phyloP scores from a whole-genome alignment of 306 rosid species.

The Cicer judaicum region DNA sequence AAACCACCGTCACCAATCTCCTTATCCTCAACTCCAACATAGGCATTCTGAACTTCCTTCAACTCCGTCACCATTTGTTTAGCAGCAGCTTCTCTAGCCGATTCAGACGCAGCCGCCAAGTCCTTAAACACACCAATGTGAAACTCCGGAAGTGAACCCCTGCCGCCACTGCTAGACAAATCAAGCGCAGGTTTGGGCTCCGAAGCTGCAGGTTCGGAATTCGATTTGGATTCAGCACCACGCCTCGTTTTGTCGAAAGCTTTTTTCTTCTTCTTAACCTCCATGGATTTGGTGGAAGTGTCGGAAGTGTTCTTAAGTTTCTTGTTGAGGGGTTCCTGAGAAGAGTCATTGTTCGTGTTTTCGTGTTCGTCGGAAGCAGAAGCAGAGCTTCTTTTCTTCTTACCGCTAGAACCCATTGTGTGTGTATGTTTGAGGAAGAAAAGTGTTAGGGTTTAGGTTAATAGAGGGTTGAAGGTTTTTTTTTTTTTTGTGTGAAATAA shows the following conservation, averaged over 20 bases:
- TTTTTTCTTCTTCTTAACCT: constrained; percentile 75
- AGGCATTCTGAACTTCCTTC: constrained; percentile 75
- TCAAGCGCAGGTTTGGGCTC: constrained; percentile 39
- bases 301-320: constrained; percentile 47
- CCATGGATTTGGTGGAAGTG: constrained; percentile 68
- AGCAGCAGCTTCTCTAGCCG: constrained; percentile 63
- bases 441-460: too few species aligned
- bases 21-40: constrained; percentile 63
- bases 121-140: constrained; percentile 94
- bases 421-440: not conserved
- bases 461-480: too few species aligned
- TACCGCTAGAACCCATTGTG: constrained; percentile 50
- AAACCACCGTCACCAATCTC: constrained; percentile 63
- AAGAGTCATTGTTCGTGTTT: not conserved
- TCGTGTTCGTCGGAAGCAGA: constrained; percentile 45
- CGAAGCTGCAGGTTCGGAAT: constrained; percentile 15
- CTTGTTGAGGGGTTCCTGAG: constrained; percentile 46
- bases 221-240: constrained; percentile 28
- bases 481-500: not conserved
- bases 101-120: constrained; percentile 60
- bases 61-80: constrained; percentile 75
- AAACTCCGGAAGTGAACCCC: constrained; percentile 62
- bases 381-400: constrained; percentile 49
- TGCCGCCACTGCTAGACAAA: constrained; percentile 39
- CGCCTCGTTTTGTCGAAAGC: constrained; percentile 65